Evolutionary conservation across 352 stramenopile species (phyloP), one percentile per base, ranked within the genome.

Genomic region (Globisporangium echinulatum): DNA sequence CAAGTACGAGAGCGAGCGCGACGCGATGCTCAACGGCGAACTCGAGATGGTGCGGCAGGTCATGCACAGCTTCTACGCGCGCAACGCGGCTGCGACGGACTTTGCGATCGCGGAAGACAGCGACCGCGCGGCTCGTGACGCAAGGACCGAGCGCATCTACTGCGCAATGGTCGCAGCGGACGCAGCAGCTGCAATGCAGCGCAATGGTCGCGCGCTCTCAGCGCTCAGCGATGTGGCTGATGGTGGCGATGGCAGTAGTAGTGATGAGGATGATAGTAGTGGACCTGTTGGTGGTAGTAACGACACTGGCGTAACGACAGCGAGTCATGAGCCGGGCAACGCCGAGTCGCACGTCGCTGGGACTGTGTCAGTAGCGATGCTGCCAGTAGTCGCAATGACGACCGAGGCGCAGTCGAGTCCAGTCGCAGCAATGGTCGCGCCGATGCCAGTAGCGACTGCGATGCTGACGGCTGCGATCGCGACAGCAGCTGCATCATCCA

Each of bases 1-100:
- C 52, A 92, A 92, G 49, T 89, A 90, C 60, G 76, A 90, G 58
- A 85, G 78, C 59, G 79, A 87, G 58, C 77, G 77, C 5, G 75
- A 89, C 58, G 80, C 75, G 33, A 88, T 91, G 79, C 68, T 88
- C 3, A 87, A 87, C 47, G 79, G 75, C n/a, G 79, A 91, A 61
- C 71, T 89, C 37, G 79, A 87, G 61, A 87, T 89, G 82, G 82
- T 89, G 63, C 77, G 79, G 37, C 81, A 91, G 58, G 79, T 88
- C 14, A 88, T 91, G 82, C 70, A 89, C 59, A 79, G 73, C 43
- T 91, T 90, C 62, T 88, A 91, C 56, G 59, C 76, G 40, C 87
- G 84, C 61, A 91, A 88, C 57, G 75, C 79, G 3, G 75, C 87
- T 10, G 81, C 76, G 10, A 91, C 79, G 9, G 70, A 82, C 58